Conservation (phyloP, 257 asterid genomes). For the Solanum lignicaule region DNA sequence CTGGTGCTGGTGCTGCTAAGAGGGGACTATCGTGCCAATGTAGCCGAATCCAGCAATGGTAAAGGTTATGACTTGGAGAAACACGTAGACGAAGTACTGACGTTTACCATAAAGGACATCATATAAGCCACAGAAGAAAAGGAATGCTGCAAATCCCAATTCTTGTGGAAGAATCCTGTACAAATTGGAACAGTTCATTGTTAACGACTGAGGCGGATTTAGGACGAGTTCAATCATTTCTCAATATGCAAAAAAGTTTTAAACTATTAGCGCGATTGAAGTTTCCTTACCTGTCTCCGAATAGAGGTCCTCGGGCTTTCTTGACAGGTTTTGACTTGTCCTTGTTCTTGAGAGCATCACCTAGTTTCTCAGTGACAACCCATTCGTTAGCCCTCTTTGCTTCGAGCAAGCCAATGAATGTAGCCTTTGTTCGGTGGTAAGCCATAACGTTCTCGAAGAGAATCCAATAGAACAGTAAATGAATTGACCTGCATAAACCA, state of each 20-base stretch:
- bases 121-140: constrained; percentile 84
- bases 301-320: constrained; percentile 25
- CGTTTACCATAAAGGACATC: constrained; percentile 75
- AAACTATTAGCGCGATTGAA: background rate
- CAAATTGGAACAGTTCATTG: background rate
- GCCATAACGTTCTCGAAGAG: constrained; percentile 97
- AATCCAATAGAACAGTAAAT: constrained; percentile 87
- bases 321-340: constrained; percentile 27
- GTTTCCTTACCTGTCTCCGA: constrained; percentile 57
- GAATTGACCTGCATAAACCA: constrained; percentile 59
- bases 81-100: constrained; percentile 66
- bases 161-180: constrained; percentile 61
- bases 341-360: constrained; percentile 70
- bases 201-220: background rate
- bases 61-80: constrained; percentile 77
- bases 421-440: constrained; percentile 90
- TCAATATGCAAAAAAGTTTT: background rate
- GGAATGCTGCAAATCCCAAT: constrained; percentile 65
- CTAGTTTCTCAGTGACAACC: constrained; percentile 96
- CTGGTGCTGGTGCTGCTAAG: constrained; percentile 1
- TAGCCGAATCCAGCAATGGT: constrained; percentile 87
- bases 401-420: constrained; percentile 79
- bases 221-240: background rate
- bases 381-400: constrained; percentile 89
- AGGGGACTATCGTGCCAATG: constrained; percentile 74